Base-by-base conservation (phyloP, 345 rosid species). In the Durio zibethinus region DNA sequence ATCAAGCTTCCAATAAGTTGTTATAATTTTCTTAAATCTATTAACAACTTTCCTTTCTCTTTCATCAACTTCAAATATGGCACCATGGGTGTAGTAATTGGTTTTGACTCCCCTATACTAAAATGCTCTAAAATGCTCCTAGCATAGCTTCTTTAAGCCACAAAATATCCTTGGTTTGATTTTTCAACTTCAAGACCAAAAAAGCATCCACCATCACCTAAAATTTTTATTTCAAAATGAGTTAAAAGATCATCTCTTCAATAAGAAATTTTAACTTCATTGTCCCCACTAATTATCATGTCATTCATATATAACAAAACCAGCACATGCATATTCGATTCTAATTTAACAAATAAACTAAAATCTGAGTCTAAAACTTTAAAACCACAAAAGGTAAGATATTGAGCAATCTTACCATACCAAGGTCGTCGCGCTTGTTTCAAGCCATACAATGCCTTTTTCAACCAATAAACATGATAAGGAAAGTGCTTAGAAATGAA, bases 1-100 rank as follows among this genome's bases (percentile, higher is more conserved):
- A 53, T 53, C n/a, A 80, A 73, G 40, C 54, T 61, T 15, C 74
- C 62, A 53, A 52, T 66, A 72, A 72, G 56, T 3, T 68, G 77
- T 42, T 4, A 2, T 4, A 68, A 80, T 4, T 18, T 2, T 23
- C 3, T 40, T 2, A 21, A 42, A 66, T 76, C 42, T 21, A 33
- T 60, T 1, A 53, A n/a, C n/a, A n/a, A n/a, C n/a, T n/a, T n/a
- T n/a, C n/a, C n/a, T n/a, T n/a, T n/a, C n/a, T n/a, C n/a, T n/a
- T n/a, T n/a, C n/a, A n/a, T 43, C 48, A 63, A 1, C 75, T 72
- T 25, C 1, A 62, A 8, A 0, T n/a, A 47, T 2, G 56, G 1
- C 27, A 21, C 27, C 31, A 56, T 10, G 0, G 12, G 15, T 21
- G 61, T 56, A 8, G 61, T 14, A 1, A 21, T 56, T 56, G 9